Evolutionary conservation across 345 rosid genomes (phyloP), one percentile per base, ranked within the genome.

Genomic region (Cardamine resedifolia): DNA sequence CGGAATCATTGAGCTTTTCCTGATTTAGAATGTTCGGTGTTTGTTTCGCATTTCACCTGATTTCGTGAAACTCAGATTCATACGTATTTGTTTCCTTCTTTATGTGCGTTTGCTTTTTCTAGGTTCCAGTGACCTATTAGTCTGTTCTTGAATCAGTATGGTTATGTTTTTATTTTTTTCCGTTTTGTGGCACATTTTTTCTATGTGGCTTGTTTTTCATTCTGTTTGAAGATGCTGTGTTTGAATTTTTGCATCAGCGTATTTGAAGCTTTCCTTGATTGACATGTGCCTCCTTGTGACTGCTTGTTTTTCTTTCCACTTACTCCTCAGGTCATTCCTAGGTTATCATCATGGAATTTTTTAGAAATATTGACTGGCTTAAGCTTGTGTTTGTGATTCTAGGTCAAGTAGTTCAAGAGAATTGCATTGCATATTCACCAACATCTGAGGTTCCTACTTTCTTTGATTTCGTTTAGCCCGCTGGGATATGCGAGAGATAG

Each of bases 401-500:
- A 75, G 79, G 58, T 68, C 56, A 16, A 67, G 49, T 75, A 55
- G 4, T 14, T 47, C 67, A 23, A 33, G 58, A 58, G 36, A n/a
- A 38, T 28, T 58, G 16, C 47, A 21, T 64, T 56, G 66, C 39
- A 11, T 26, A 56, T 76, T 48, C 58, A 49, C 30, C 36, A 36
- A 38, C 31, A 56, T 9, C 14, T 18, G 30, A 21, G 14, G 20
- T 59, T 50, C 51, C 23, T 20, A 57, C 79, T 21, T 63, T 47
- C 60, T 27, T 28, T 10, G 45, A 27, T 21, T 24, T 63, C 53
- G 20, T 8, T 45, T 36, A 7, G 7, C 50, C 52, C 20, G 39
- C 60, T 36, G 59, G 66, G 60, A 28, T 38, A 12, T 58, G 60
- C 12, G 56, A 76, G 36, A 64, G 36, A 56, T 53, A 47, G 24